Percentiles rank a stretch among this genome's conserved stretches.
Conservation (phyloP, 1,139 yeast species). For the Hansenula lynferdii region DNA sequence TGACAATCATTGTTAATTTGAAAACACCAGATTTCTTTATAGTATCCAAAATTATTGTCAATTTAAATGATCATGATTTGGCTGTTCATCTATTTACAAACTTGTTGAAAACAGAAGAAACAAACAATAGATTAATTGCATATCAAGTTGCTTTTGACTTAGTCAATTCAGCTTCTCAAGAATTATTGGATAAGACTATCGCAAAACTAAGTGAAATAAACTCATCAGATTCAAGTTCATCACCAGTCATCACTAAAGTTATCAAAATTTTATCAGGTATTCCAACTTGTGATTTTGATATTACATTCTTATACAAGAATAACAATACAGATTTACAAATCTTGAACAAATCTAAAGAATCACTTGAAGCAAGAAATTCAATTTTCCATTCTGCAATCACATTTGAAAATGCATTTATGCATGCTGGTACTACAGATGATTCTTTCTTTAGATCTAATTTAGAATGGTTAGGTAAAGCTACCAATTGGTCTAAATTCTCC, state of each 20-base stretch:
- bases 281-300: slow-evolving; percentile 91
- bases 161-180: slow-evolving; percentile 92
- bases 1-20: slow-evolving; percentile 52
- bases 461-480: slow-evolving; percentile 96
- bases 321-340: slow-evolving; percentile 84
- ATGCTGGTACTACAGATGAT: slow-evolving; percentile 96
- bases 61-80: slow-evolving; percentile 68
- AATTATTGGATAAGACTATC: slow-evolving; percentile 63
- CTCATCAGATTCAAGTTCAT: slow-evolving; percentile 24
- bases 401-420: slow-evolving; percentile 91
- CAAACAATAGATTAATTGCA: slow-evolving; percentile 50
- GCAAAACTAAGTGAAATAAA: slow-evolving; percentile 26
- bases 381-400: slow-evolving; percentile 96
- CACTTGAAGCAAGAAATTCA: slow-evolving; percentile 88
- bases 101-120: slow-evolving; percentile 39
- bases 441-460: slow-evolving; percentile 85
- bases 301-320: slow-evolving; percentile 81
- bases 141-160: slow-evolving; percentile 95
- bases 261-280: slow-evolving; percentile 80
- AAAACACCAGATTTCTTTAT: slow-evolving; percentile 74
- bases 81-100: slow-evolving; percentile 67
- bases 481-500: slow-evolving; percentile 96
- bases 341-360: slow-evolving; percentile 74
- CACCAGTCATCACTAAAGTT: slow-evolving; percentile 40
- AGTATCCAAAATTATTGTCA: slow-evolving; percentile 81